phyloP scores from a whole-genome alignment of 2,329 filamentous ascomycete genomes.

The Trichoderma brevicompactum region DNA sequence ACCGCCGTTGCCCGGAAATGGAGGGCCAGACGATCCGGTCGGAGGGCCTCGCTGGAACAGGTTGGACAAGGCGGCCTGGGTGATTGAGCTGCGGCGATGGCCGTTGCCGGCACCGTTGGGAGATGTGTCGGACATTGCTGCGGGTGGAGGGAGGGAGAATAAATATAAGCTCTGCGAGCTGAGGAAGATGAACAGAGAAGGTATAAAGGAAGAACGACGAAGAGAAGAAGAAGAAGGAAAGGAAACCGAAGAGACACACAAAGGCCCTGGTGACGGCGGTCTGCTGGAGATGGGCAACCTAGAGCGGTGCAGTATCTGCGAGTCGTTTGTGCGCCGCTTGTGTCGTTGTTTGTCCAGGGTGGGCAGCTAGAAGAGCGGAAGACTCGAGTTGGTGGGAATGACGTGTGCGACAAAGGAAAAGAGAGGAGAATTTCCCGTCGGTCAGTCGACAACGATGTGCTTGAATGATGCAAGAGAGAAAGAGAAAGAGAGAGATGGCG shows the following conservation, averaged over 20 bases:
- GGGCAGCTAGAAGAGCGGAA: neutral
- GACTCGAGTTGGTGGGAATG: neutral
- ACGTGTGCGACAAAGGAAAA: slow-evolving; percentile 15
- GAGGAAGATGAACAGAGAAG: slow-evolving; percentile 14
- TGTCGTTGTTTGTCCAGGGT: slow-evolving; percentile 10
- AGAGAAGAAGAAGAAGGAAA: neutral
- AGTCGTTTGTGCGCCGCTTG: slow-evolving; percentile 7
- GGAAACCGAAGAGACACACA: neutral
- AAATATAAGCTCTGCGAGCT: neutral
- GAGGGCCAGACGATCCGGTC: slow-evolving; percentile 48
- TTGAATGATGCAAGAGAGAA: neutral
- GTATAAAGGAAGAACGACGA: slow-evolving; percentile 4
- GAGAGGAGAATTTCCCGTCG: neutral
- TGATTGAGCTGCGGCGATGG: slow-evolving; percentile 61
- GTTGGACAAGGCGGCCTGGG: slow-evolving; percentile 59
- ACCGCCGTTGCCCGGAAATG: slow-evolving; percentile 54
- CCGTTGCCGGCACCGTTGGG: slow-evolving; percentile 45
- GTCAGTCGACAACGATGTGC: too few relatives aligned
- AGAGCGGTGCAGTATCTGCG: slow-evolving; percentile 2
- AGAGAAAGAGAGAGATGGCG: neutral
- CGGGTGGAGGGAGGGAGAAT: slow-evolving; percentile 24
- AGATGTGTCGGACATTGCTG: slow-evolving; percentile 44
- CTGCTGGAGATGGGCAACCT: slow-evolving; percentile 14
- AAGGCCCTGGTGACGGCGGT: neutral
- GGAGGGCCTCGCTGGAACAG: slow-evolving; percentile 64